Base-by-base conservation (phyloP, 2,329 filamentous ascomycete species). In the Phaeomoniella chlamydospora region DNA sequence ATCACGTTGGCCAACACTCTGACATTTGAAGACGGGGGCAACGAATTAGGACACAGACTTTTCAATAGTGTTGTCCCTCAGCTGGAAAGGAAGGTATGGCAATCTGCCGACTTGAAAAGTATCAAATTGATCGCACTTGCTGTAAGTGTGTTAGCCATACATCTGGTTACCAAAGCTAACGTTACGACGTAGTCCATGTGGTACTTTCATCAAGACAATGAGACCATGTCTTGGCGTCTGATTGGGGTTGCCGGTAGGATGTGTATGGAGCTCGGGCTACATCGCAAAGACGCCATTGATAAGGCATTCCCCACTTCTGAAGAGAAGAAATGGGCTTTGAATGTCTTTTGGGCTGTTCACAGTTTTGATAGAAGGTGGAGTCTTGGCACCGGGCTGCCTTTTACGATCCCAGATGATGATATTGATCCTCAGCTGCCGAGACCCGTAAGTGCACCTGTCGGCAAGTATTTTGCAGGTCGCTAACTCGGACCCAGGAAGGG, bases 371-470 rank as follows among this genome's bases (percentile, higher is more conserved):
- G 85, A 29, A 70, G 86, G 35, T 94, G 85, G 85, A 85, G 80
- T 43, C 84, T 94, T 46, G 82, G 80, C n/a, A 87, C 83, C 0
- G 86, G 86, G 0, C 69, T 94, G 54, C 86, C 86, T 0, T 93
- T 85, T 58, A 78, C 82, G 2, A 65, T 93, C 22, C 80, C 88
- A 44, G 86, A 94, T 49, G 72, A 81, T 12, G 85, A 93, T 50
- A 83, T 94, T 41, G 86, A 94, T 49, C 74, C 78, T 0, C 70
- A 72, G 35, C 59, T 94, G 15, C 84, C 83, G 2, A 77, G 81
- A 48, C 86, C 86, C 17, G 85, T 92, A 62, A 54, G 59, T 43
- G 15, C 13, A 22, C 3, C 12, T 26, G 12, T 16, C 15, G 19
- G 16, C 22, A 19, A 18, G 15, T 26, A 9, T 26, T 26, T 6